Base-by-base conservation (phyloP, 2,329 filamentous ascomycete genomes). In the Periglandula ipomoeae region DNA sequence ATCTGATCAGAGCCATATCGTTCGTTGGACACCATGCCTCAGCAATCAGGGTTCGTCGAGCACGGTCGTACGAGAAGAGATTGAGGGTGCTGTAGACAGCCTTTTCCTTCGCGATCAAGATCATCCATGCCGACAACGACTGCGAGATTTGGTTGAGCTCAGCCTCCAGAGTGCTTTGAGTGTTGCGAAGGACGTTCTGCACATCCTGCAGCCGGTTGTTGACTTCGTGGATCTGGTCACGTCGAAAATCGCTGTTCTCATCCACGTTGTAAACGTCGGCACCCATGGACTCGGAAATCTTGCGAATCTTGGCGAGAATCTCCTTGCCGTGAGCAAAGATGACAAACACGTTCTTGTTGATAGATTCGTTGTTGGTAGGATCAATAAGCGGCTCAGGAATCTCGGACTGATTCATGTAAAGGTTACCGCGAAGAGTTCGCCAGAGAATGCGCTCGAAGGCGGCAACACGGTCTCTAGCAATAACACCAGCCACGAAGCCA, bases 341-440 rank as follows among this genome's bases (percentile, higher is more conserved):
- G 62, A 98, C 91, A 62, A 98, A 98, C 49, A 98, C 93, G 59
- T 96, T 98, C 82, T 98, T 98, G 74, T 86, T 82, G 59, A 94
- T 78, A 55, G 87, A 77, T 70, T 97, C 91, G 65, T 97, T 96
- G 71, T 82, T 95, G 63, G 85, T 79, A 15, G 93, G 91, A 66
- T 98, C 88, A 65, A 95, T 77, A 58, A 98, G 85, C 34, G 88
- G 82, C 66, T 98, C 91, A 7, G 89, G 84, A 53, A 98, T 98
- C 75, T 98, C 93, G 37, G 91, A 91, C 74, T 98, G 94, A 71
- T 98, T 98, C 93, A 98, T 98, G 77, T 97, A 98, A 55, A 98
- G 74, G 69, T 98, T 98, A 61, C 93, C 93, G 66, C 93, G 89
- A 38, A 98, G 81, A 0, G 94, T 96, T 61, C 93, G 83, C 93